Base-by-base conservation (phyloP, 1,284 basidiomycete genomes). In the Cryptococcus floricola region DNA sequence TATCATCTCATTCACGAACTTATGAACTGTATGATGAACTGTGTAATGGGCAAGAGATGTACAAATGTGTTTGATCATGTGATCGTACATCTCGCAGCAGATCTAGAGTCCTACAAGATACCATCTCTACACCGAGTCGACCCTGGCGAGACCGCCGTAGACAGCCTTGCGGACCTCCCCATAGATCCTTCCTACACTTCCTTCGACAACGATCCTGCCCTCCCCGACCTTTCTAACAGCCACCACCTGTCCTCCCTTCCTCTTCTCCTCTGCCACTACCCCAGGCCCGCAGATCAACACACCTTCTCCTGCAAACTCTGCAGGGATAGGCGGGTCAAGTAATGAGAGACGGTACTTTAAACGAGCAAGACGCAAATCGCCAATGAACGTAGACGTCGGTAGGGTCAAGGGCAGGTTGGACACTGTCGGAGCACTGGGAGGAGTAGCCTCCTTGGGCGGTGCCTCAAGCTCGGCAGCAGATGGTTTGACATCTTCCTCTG, bases 271-370 rank as follows among this genome's bases (percentile, higher is more conserved):
- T 64, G 80, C 82, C 25, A 87, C 87, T 10, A 77, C 66, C 1
- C 74, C 75, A 1, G 71, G 69, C 18, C 91, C 91, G 70, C 93
- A 98, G 18, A 98, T 83, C n/a, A 98, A 81, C 7, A 95, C 87
- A 80, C 94, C 94, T 76, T 96, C 92, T 19, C 93, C 93, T 16
- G 92, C 87, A 57, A 97, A 86, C 74, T 96, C 92, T 1, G 93
- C 90, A 31, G 89, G 86, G 48, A 97, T 85, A 13, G 62, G 56
- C 9, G 61, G 62, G 5, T 86, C 86, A 3, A 91, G 79, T 0
- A 83, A 75, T 3, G 84, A 81, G 14, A 98, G 80, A 8, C 87
- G 84, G 14, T 85, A 74, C 76, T 95, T 95, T 43, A 98, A 82
- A 2, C 84, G 83, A 0, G 90, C 91, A 28, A 98, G 81, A 69